Percentiles rank a stretch among this genome's conserved stretches.
These are phyloP conservation scores for Ceriops decandra DNA, from an alignment of 345 rosid species.

Conservation along the genomic window DNA sequence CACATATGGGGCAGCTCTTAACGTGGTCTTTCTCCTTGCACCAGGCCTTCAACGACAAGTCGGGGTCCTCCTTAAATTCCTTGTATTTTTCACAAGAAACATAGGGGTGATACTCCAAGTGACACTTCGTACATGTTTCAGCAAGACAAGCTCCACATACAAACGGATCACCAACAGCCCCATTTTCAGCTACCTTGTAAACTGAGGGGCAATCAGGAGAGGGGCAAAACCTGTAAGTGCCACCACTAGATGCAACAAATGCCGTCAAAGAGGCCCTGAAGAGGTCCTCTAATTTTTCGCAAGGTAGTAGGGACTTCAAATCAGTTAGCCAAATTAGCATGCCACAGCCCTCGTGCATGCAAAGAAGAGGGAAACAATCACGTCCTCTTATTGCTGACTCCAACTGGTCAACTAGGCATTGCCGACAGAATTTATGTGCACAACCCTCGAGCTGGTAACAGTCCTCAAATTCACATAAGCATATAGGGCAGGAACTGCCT, in stretches of 20 bases:
- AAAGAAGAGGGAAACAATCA: slow-evolving; percentile 64
- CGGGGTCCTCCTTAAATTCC: slow-evolving; percentile 76
- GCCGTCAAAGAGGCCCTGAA: slow-evolving; percentile 67
- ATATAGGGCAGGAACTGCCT: slow-evolving; percentile 55
- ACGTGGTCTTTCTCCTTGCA: slow-evolving; percentile 64
- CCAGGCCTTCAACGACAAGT: slow-evolving; percentile 73
- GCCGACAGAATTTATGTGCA: slow-evolving; percentile 60
- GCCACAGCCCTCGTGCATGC: slow-evolving; percentile 49
- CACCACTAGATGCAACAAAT: slow-evolving; percentile 60
- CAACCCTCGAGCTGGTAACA: slow-evolving; percentile 75
- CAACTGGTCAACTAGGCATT: slow-evolving; percentile 45
- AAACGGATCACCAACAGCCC: slow-evolving; percentile 41
- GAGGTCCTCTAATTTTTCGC: slow-evolving; percentile 74
- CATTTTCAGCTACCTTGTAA: slow-evolving; percentile 49
- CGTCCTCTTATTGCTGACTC: slow-evolving; percentile 26
- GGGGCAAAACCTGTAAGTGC: slow-evolving; percentile 68
- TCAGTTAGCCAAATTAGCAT: slow-evolving; percentile 53
- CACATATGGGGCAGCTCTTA: slow-evolving; percentile 69
- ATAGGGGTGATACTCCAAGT: slow-evolving; percentile 68
- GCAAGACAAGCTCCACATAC: slow-evolving; percentile 69
- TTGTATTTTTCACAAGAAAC: slow-evolving; percentile 66
- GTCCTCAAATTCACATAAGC: slow-evolving; percentile 80
- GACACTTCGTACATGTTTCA: slow-evolving; percentile 71
- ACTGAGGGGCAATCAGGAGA: slow-evolving; percentile 86
- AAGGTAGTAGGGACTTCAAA: slow-evolving; percentile 51